These are phyloP conservation scores for Lasiosphaeria miniovina DNA, from an alignment of 495 filamentous ascomycete genomes.

Conservation along the genomic window DNA sequence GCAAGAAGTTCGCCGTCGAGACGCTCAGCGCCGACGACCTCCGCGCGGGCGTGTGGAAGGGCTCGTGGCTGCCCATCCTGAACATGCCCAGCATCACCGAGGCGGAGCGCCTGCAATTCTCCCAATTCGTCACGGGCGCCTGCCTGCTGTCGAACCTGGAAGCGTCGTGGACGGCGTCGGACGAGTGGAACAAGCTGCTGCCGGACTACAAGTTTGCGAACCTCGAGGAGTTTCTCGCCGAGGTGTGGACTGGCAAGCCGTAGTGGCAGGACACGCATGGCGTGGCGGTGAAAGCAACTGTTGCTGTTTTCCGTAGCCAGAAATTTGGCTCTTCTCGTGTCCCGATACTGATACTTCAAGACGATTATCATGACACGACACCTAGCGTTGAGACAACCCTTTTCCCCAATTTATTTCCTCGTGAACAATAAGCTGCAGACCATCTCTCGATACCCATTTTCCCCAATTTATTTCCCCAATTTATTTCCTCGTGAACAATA, in stretches of 20 bases:
- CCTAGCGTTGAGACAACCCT: no score
- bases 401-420: not conserved
- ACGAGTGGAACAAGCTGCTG: slow-evolving; percentile 53
- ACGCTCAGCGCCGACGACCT: slow-evolving; percentile 46
- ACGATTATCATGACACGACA: no score
- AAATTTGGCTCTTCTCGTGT: no score
- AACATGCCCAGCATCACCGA: slow-evolving; percentile 43
- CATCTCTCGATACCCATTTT: not conserved
- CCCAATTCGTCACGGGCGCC: slow-evolving; percentile 33
- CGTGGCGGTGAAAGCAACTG: not conserved
- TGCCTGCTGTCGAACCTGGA: slow-evolving; percentile 40
- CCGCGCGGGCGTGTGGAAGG: slow-evolving; percentile 40
- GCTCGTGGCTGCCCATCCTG: slow-evolving; percentile 41
- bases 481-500: not conserved
- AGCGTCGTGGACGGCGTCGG: slow-evolving; percentile 43
- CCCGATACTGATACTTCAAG: no score
- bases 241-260: slow-evolving; percentile 45
- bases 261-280: not conserved
- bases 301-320: not conserved
- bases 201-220: slow-evolving; percentile 51
- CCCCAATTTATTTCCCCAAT: not conserved
- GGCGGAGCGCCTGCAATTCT: slow-evolving; percentile 37
- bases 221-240: slow-evolving; percentile 45
- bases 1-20: slow-evolving; percentile 42
- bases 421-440: no score